Conservation (phyloP, 1,284 basidiomycete genomes). For the Apiotrichum brassicae region DNA sequence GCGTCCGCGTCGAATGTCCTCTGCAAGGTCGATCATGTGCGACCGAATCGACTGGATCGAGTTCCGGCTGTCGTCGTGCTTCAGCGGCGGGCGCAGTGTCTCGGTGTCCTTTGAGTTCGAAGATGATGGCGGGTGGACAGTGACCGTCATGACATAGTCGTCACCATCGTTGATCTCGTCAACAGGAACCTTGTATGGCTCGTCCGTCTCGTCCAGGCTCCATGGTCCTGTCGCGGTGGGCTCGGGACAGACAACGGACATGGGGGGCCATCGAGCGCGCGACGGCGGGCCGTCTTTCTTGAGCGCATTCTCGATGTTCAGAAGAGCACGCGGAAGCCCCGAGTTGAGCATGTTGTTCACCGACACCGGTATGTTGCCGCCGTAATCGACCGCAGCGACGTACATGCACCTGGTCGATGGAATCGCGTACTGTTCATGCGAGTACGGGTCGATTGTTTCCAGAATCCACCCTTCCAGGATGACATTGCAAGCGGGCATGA, state of each 20-base stretch:
- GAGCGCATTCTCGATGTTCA: slow-evolving; percentile 64
- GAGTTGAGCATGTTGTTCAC: slow-evolving; percentile 85
- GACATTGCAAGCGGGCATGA: slow-evolving; percentile 69
- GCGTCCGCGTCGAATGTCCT: slow-evolving; percentile 36
- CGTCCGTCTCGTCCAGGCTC: slow-evolving; percentile 32
- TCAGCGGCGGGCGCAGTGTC: slow-evolving; percentile 23
- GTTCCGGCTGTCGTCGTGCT: slow-evolving; percentile 28
- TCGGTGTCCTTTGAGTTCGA: slow-evolving; percentile 3
- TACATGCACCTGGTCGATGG: slow-evolving; percentile 89
- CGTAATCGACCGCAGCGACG: slow-evolving; percentile 81
- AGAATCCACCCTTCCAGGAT: slow-evolving; percentile 93
- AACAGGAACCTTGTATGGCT: slow-evolving; percentile 27
- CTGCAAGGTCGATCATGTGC: slow-evolving; percentile 35
- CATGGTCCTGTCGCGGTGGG: slow-evolving; percentile 24
- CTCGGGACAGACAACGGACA: slow-evolving; percentile 32
- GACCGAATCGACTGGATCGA: slow-evolving; percentile 30
- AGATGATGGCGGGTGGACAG: slow-evolving; percentile 26
- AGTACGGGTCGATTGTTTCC: slow-evolving; percentile 95
- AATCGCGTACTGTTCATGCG: slow-evolving; percentile 87
- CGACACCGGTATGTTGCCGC: slow-evolving; percentile 75
- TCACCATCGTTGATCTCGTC: slow-evolving; percentile 31
- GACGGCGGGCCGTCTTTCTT: slow-evolving; percentile 57
- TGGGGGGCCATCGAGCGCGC: slow-evolving; percentile 59
- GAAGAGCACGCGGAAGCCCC: slow-evolving; percentile 59
- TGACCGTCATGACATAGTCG: slow-evolving; percentile 31